Evolutionary conservation across 208 protist species (phyloP).

Genomic region (Leishmania turanica): DNA sequence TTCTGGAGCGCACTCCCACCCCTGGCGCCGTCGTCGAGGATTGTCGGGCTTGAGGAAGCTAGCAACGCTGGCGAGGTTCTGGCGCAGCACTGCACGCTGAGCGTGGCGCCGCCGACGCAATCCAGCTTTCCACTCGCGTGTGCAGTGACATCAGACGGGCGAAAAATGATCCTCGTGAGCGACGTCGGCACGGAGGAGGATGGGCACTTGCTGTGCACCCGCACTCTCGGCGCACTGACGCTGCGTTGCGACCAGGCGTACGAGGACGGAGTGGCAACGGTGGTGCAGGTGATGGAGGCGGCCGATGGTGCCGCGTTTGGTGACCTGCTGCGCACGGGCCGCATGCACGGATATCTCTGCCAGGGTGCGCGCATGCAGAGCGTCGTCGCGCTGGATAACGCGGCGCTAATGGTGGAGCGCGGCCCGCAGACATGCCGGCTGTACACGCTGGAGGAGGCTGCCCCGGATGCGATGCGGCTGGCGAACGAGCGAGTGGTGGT

Average conservation of each 20-base stretch:
- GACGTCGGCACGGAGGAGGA: conserved; percentile 64
- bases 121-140: conserved; percentile 61
- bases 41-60: conserved; percentile 6
- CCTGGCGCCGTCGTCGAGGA: conserved; percentile 13
- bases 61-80: conserved; percentile 33
- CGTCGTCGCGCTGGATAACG: conserved; percentile 23
- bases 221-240: conserved; percentile 61
- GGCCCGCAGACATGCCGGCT: conserved; percentile 35
- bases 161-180: conserved; percentile 53
- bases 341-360: conserved; percentile 27
- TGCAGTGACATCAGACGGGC: conserved; percentile 33
- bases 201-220: conserved; percentile 44
- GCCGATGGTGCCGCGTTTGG: conserved; percentile 11
- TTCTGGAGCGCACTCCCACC: conserved; percentile 54
- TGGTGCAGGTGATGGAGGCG: conserved; percentile 40
- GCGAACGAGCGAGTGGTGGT: conserved; percentile 37
- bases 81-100: conserved; percentile 49
- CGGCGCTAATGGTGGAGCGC: conserved; percentile 28
- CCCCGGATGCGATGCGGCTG: conserved; percentile 15
- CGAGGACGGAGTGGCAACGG: conserved; percentile 19
- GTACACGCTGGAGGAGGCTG: conserved; percentile 26
- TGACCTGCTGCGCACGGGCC: conserved; percentile 17
- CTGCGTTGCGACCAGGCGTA: conserved; percentile 12
- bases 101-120: conserved; percentile 44
- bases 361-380: conserved; percentile 34